phyloP scores from a whole-genome alignment of 2,329 filamentous ascomycete genomes.

The Pestalotiopsis sp. region DNA sequence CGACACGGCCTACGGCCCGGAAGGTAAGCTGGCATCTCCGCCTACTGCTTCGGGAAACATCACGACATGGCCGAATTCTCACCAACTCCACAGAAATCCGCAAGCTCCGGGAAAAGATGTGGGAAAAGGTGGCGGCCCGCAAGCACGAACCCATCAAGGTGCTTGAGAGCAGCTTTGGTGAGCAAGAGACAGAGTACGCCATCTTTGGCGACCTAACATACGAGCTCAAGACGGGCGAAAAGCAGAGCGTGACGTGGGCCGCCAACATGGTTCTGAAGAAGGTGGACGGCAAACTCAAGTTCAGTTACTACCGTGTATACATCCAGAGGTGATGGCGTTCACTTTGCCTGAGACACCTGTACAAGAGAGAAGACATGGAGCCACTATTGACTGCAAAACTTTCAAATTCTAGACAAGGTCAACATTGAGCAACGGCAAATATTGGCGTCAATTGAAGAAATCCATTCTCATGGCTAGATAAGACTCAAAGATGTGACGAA shows the following conservation, averaged over 20 bases:
- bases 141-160: conserved; percentile 45
- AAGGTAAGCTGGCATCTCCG: conserved; percentile 28
- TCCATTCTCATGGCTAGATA: too few relatives aligned
- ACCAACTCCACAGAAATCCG: conserved; percentile 38
- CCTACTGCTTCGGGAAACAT: too few relatives aligned
- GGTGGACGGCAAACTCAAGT: conserved; percentile 26
- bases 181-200: conserved; percentile 36
- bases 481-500: too few relatives aligned
- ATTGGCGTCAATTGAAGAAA: too few relatives aligned
- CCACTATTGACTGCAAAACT: too few relatives aligned
- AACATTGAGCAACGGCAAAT: too few relatives aligned
- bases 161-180: conserved; percentile 40
- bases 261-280: conserved; percentile 28
- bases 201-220: conserved; percentile 31
- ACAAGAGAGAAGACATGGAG: too few relatives aligned
- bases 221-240: conserved; percentile 22
- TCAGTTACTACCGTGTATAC: conserved; percentile 36
- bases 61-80: too few relatives aligned
- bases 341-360: too few relatives aligned
- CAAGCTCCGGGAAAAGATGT: conserved; percentile 44
- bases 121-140: conserved; percentile 41
- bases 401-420: too few relatives aligned
- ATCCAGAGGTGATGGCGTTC: conserved; percentile 25
- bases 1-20: conserved; percentile 37
- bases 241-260: conserved; percentile 31